Evolutionary conservation across 2,329 filamentous ascomycete species (phyloP).

Genomic region (Bretziella fagacearum): DNA sequence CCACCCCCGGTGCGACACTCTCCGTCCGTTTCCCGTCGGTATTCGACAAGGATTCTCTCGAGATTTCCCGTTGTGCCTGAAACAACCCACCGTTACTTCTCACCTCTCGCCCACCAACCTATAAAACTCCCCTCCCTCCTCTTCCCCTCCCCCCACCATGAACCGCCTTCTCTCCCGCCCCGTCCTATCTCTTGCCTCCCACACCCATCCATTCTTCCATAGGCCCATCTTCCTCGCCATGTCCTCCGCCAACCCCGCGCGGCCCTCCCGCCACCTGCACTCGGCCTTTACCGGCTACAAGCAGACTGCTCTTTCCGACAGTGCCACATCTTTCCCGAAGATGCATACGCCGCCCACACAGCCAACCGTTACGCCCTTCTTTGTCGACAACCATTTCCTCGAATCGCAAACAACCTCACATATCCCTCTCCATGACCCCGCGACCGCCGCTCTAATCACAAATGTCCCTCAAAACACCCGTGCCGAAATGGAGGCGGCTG

Average conservation of each 20-base stretch:
- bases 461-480: constrained; percentile 69
- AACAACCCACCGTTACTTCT: neutral
- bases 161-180: neutral
- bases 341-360: constrained; percentile 53
- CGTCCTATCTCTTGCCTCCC: neutral
- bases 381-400: constrained; percentile 65
- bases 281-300: constrained; percentile 20
- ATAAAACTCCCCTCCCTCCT: neutral
- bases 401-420: constrained; percentile 50
- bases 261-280: constrained; percentile 37
- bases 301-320: constrained; percentile 33
- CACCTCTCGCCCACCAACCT: too few species aligned
- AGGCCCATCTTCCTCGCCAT: constrained; percentile 9
- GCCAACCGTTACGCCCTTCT: constrained; percentile 59
- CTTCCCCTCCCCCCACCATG: neutral
- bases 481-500: constrained; percentile 56
- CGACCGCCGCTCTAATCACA: constrained; percentile 72
- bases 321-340: constrained; percentile 46
- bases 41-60: neutral
- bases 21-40: neutral
- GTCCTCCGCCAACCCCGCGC: constrained; percentile 19
- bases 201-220: too few species aligned
- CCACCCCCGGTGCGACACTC: neutral
- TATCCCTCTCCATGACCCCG: constrained; percentile 68
- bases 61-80: too few species aligned